Base-by-base conservation (phyloP, 305 asterid genomes). In the Stenogyne calaminthoides region DNA sequence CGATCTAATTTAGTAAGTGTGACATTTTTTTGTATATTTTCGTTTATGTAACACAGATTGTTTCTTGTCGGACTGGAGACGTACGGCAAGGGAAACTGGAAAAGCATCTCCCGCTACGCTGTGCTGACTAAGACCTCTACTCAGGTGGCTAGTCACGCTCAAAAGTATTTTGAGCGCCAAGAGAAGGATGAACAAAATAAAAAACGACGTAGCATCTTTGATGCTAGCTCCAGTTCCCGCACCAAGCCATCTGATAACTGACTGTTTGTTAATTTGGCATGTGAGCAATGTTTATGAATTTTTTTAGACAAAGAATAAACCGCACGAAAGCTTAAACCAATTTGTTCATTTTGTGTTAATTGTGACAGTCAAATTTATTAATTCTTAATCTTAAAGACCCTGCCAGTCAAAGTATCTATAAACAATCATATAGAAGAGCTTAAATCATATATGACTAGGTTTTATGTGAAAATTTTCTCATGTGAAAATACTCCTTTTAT, bases 31-130 rank as follows among this genome's bases (percentile, higher is more conserved):
- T 29, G 8, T 14, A 2, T 20, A 12, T 5, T 22, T 52, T 18
- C 1, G 14, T 15, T 12, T 14, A 4, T 20, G 16, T 5, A 32
- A 47, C 29, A 47, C 15, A 19, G 25, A 71, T 4, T 46, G 20
- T 84, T 84, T 81, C 80, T 84, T 9, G 11, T 27, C 5, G 88
- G 88, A 42, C 19, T 84, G 73, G 83, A 84, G 12, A 67, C 76
- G 12, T 84, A 78, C 18, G 88, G 88, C 0, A 81, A 84, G 67
- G 88, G 88, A 2, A 85, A 84, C 19, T 84, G 88, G 88, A 84
- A 84, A 59, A 84, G 85, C 83, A 84, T 84, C 5, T 81, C 88
- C 1, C 69, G 85, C 47, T 74, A 81, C 29, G 37, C 70, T n/a
- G 88, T 84, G 12, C 59, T 16, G 2, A 76, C 85, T 2, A 78